Base-by-base conservation (phyloP, 129 eudicot genomes). In the Tanacetum coccineum region DNA sequence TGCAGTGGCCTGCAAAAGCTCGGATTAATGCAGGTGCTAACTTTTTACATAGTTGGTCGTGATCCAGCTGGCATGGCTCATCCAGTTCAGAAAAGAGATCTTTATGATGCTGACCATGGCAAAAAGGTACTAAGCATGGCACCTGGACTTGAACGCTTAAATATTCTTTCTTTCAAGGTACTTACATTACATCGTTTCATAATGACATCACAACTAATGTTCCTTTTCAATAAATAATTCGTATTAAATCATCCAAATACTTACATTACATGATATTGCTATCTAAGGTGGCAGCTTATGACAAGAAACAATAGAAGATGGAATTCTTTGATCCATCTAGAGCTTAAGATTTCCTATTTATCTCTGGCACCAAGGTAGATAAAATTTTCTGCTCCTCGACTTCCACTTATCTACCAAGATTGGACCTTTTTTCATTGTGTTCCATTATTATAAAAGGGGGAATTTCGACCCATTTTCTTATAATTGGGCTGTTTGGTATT, bases 1-100 rank as follows among this genome's bases (percentile, higher is more conserved):
- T 93, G 28, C 96, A 93, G 62, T 93, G 99, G 99, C 99, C 89
- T 74, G 99, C 99, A 9, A 93, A 93, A 79, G 99, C 99, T 20
- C 87, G 96, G 45, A 93, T 93, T 39, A 93, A 93, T 54, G 99
- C 99, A 1, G 99, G 99, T 9, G 99, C 99, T 20, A 87, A 93
- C 77, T 93, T 93, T 68, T 93, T n/a, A 93, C 76, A 89, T 93
- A 28, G 96, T 89, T n/a, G 95, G 91, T 30, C 86, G 95, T 13
- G 96, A 89, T 67, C 96, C 95, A 36, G 99, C 99, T 67, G 96
- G 99, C 72, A 89, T 93, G 99, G 63, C 95, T 77, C 96, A 89
- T 76, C 99, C 96, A 2, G 64, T 82, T 7, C 95, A 93, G 83
- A 82, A 89, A 57, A 77, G 96, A 74, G 99, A 93, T 72, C 72